Conservation (phyloP, 2,329 filamentous ascomycete genomes). For the Fusarium sp. region DNA sequence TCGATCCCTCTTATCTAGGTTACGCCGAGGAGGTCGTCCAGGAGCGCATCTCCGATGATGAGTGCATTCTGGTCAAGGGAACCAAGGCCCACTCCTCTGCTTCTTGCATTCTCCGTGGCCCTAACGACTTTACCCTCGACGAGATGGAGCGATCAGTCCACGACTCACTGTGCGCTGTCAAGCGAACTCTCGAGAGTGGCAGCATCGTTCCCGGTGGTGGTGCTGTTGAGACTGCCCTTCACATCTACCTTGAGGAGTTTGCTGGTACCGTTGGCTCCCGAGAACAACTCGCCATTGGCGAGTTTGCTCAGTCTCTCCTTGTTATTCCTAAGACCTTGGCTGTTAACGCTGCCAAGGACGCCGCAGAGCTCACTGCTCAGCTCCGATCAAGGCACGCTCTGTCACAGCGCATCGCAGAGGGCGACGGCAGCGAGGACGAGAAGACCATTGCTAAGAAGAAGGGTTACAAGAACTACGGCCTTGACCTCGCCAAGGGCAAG, state of each 20-base stretch:
- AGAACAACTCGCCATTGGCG: conserved; percentile 96
- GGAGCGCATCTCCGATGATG: conserved; percentile 97
- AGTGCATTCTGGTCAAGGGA: conserved; percentile 96
- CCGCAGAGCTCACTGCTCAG: conserved; percentile 93
- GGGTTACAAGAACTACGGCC: conserved; percentile 98
- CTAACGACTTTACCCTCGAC: conserved; percentile 96
- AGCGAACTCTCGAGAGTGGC: conserved; percentile 95
- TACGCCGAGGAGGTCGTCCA: conserved; percentile 96
- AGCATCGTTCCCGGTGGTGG: conserved; percentile 96
- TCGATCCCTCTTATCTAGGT: conserved; percentile 88
- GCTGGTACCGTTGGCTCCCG: conserved; percentile 96
- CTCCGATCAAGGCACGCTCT: conserved; percentile 93
- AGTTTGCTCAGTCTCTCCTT: conserved; percentile 94
- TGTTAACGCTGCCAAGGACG: conserved; percentile 96
- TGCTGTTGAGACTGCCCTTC: conserved; percentile 96
- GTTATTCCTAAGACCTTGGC: conserved; percentile 96
- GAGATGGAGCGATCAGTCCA: conserved; percentile 99
- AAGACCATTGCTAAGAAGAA: conserved; percentile 92
- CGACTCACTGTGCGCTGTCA: conserved; percentile 95
- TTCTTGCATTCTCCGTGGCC: conserved; percentile 92
- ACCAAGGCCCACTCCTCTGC: conserved; percentile 94
- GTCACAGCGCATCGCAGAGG: conserved; percentile 89
- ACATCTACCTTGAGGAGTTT: conserved; percentile 99
- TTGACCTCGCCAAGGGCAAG: conserved; percentile 89
- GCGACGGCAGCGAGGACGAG: conserved; percentile 84